Evolutionary conservation across 2,329 filamentous ascomycete species (phyloP), one percentile per base, ranked within the genome.

Genomic region (Fusarium praegraminearum): DNA sequence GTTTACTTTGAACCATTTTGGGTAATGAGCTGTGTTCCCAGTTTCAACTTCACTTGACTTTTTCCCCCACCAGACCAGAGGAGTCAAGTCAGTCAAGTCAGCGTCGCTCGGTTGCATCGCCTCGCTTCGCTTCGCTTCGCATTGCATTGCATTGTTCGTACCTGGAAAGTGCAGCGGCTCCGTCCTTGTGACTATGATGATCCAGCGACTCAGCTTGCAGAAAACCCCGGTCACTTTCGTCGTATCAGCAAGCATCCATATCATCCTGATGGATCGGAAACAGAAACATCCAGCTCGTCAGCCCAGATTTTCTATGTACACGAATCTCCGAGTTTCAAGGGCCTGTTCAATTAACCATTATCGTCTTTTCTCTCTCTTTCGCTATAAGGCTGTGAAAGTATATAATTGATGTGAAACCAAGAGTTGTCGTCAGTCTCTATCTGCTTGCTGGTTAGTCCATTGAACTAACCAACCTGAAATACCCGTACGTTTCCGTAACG

Each of bases 1-100:
- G 67, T 69, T 69, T 69, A 69, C 67, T 69, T 69, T 62, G 52
- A 67, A 43, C 67, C 67, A 36, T 41, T 69, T 69, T 63, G 46
- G 66, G 66, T 45, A 67, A 51, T 49, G 49, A 70, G 67, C 67
- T 62, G 38, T 52, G 33, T 41, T 52, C 38, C 62, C 53, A 45
- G 59, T 52, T 52, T 41, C 49, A 52, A 52, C 49, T 40, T 41
- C 49, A 52, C 24, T 36, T 20, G 38, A 33, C 16, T 24, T 32
- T 20, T 32, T 24, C 24, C 46, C 22, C 22, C 32, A 50, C 47
- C 22, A 35, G 47, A 50, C 47, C 20, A 28, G 33, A 50, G 36
- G 36, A 40, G n/a, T 40, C 33, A 36, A 18, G 36, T 40, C 36
- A 40, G n/a, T 40, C 33, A 36, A 18, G 36, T 40, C 36, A 40